phyloP scores from a whole-genome alignment of 2,329 filamentous ascomycete species.

The Coniochaeta sp. region DNA sequence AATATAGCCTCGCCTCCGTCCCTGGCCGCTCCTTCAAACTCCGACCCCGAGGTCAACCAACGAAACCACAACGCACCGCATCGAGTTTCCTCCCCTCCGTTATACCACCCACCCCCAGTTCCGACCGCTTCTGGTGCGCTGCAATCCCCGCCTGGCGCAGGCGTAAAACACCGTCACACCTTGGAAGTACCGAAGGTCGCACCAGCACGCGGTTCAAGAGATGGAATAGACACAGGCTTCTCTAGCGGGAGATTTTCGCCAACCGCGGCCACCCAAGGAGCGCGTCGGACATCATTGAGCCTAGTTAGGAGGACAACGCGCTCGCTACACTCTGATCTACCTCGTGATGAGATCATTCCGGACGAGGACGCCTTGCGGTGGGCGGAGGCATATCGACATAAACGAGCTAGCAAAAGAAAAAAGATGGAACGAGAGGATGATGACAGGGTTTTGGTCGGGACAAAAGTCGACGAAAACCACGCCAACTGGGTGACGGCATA shows the following conservation, averaged over 20 bases:
- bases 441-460: conserved; percentile 89
- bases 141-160: conserved; percentile 45
- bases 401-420: conserved; percentile 79
- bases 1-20: conserved; percentile 3
- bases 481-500: conserved; percentile 97
- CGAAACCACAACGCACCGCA: conserved; percentile 31
- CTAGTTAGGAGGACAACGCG: conserved; percentile 74
- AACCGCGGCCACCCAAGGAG: conserved; percentile 43
- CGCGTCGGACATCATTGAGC: conserved; percentile 75
- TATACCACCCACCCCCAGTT: conserved; percentile 38
- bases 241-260: conserved; percentile 80
- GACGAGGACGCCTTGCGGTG: conserved; percentile 89
- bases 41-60: conserved; percentile 14
- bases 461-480: conserved; percentile 95
- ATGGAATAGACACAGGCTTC: conserved; percentile 59
- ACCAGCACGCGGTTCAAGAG: conserved; percentile 63
- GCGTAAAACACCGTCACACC: conserved; percentile 76
- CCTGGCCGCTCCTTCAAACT: conserved; percentile 12
- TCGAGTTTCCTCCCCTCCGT: conserved; percentile 58
- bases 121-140: conserved; percentile 38
- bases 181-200: conserved; percentile 73
- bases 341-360: conserved; percentile 73
- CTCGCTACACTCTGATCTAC: conserved; percentile 77
- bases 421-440: conserved; percentile 84
- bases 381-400: conserved; percentile 89